Conservation (phyloP, 257 asterid genomes). For the Petunia axillaris region DNA sequence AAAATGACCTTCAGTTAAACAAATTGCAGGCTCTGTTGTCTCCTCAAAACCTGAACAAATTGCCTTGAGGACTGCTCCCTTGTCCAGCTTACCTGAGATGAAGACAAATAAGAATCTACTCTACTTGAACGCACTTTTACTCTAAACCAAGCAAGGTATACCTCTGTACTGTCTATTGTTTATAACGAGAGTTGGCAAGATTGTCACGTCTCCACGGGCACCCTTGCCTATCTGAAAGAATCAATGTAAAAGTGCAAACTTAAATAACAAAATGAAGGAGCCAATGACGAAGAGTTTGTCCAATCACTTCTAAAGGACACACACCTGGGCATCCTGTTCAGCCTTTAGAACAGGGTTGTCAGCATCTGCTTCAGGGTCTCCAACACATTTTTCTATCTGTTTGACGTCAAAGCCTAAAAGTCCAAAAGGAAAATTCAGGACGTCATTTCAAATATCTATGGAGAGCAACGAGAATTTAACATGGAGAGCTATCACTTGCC, state of each 20-base stretch:
- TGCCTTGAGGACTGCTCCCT: conserved; percentile 68
- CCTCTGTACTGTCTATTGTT: conserved; percentile 70
- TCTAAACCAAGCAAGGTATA: conserved; percentile 16
- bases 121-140: background rate
- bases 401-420: conserved; percentile 63
- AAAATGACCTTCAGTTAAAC: conserved; percentile 51
- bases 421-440: conserved; percentile 18
- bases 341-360: conserved; percentile 73
- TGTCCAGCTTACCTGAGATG: conserved; percentile 59
- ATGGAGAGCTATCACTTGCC: background rate
- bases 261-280: conserved; percentile 2
- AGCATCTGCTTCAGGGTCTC: conserved; percentile 71
- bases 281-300: background rate
- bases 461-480: background rate
- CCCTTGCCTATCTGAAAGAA: conserved; percentile 60
- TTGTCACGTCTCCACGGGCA: conserved; percentile 68
- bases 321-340: conserved; percentile 61
- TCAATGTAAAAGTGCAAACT: conserved; percentile 10
- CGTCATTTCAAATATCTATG: conserved; percentile 5
- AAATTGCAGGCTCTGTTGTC: conserved; percentile 68
- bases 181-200: conserved; percentile 64
- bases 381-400: conserved; percentile 77
- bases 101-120: background rate
- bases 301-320: conserved; percentile 19
- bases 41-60: conserved; percentile 69